Evolutionary conservation across 2,329 filamentous ascomycete genomes (phyloP), one percentile per base, ranked within the genome.

Genomic region (Xylogone sp.): DNA sequence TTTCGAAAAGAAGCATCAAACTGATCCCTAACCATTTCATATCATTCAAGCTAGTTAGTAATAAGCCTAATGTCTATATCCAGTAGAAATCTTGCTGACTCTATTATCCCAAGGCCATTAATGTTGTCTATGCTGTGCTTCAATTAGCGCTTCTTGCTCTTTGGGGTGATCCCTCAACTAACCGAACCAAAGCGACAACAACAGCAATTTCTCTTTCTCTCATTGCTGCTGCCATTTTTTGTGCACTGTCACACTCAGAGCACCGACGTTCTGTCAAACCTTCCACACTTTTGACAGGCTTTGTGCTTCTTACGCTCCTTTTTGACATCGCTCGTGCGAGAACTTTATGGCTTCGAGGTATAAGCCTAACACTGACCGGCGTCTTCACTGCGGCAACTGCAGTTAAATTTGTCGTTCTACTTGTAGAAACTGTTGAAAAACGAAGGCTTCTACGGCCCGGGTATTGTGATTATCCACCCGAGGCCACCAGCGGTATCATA

Each of bases 301-400:
- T 47, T 21, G 19, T 51, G 13, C 6, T 45, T 3, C 2, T 20
- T 16, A 34, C 49, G 13, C n/a, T 47, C 3, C 39, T 20, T 3
- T 47, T 51, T 13, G 48, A 49, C 21, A 34, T 34, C 19, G 48
- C 43, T 6, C 20, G 39, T 19, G 42, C 21, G 18, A 24, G 48
- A 31, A 43, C 48, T 9, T n/a, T 49, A 22, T 49, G 31, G 34
- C 48, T 43, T 5, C 29, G 21, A 18, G 13, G 8, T 24, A 29
- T 5, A 10, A 47, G 6, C 45, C 19, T 21, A 13, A 7, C 7
- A 18, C n/a, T 24, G 16, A 21, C 7, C 21, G 10, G 21, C n/a
- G 27, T 47, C 6, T 47, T 47, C 21, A 31, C 45, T 7, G 16
- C 45, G 4, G 6, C 45, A 13, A 27, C 31, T 21, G 13, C 21